These are phyloP conservation scores for Aristolochia californica DNA, from an alignment of 164 flowering plant genomes.

Conservation along the genomic window DNA sequence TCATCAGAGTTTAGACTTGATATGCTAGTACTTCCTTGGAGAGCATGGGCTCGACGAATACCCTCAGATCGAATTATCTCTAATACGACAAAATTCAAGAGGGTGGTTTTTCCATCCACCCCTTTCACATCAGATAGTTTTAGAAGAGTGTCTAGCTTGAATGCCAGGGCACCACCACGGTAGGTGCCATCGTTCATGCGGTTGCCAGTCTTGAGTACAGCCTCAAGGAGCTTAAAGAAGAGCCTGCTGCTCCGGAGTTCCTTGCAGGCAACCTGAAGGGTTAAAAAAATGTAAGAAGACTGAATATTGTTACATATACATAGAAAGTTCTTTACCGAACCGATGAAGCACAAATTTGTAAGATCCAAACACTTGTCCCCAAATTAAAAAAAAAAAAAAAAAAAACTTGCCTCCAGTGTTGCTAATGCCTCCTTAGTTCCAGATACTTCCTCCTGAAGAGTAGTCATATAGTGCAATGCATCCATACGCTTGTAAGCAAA, in stretches of 20 bases:
- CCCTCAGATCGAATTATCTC: conserved; percentile 93
- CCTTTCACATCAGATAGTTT: conserved; percentile 92
- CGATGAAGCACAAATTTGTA: not conserved
- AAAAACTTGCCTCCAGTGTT: conserved; percentile 79
- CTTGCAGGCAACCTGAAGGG: conserved; percentile 64
- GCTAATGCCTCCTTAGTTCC: conserved; percentile 48
- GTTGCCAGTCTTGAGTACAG: conserved; percentile 95
- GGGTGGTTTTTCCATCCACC: conserved; percentile 86
- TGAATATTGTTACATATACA: no score
- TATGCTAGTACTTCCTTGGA: conserved; percentile 35
- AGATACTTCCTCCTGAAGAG: conserved; percentile 61
- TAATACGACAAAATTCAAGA: conserved; percentile 83
- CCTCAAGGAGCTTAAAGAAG: conserved; percentile 86
- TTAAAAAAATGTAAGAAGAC: no score
- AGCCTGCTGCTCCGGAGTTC: conserved; percentile 73
- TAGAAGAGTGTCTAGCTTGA: conserved; percentile 89
- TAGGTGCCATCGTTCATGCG: conserved; percentile 96
- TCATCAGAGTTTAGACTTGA: conserved; percentile 54
- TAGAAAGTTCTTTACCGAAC: no score
- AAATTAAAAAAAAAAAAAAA: no score
- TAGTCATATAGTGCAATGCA: conserved; percentile 55
- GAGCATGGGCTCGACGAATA: conserved; percentile 49
- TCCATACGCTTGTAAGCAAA: conserved; percentile 75
- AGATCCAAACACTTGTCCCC: not conserved
- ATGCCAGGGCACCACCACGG: conserved; percentile 95